Base-by-base conservation (phyloP, 306 rosid species). In the Benincasa hispida region DNA sequence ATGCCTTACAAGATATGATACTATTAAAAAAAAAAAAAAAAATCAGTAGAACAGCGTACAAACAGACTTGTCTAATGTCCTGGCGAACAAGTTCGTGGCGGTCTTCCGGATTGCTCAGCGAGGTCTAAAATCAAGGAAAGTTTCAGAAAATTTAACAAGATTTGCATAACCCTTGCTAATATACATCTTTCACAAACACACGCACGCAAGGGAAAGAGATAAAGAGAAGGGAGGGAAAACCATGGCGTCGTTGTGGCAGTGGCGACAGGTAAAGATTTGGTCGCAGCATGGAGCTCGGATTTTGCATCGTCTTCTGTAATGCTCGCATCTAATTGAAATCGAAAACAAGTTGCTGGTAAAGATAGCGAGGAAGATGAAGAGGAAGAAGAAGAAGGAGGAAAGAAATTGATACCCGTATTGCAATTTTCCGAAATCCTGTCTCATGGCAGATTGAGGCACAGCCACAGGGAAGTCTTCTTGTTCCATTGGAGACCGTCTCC, bases 241-340 rank as follows among this genome's bases (percentile, higher is more conserved):
- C 81, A 65, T 77, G 83, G 89, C 84, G 10, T 91, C 89, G 90
- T 89, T 89, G 85, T 89, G 93, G 82, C 93, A 91, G 68, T 91
- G 93, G 76, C 92, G 90, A 76, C 93, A 91, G 13, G 83, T 63
- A 56, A 87, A 91, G 66, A 87, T 81, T 78, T 79, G 84, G 67
- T 87, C 84, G 78, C 96, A 91, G 50, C 96, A 91, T 0, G 93
- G 93, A 14, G 96, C 85, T 63, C 89, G 90, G 79, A 91, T 87
- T 73, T 75, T 87, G 87, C 93, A 89, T 37, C 91, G 81, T 72
- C 92, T 83, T 79, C 72, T 79, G 18, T 91, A 91, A 80, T 91
- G 93, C 25, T 82, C 81, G 80, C 96, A 88, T 47, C 92, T 86
- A 47, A 69, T 62, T 18, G 54, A 35, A 75, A 79, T 27, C n/a